Evolutionary conservation across 2,329 filamentous ascomycete species (phyloP), one percentile per base, ranked within the genome.

Genomic region (Penicillium verrucosum): DNA sequence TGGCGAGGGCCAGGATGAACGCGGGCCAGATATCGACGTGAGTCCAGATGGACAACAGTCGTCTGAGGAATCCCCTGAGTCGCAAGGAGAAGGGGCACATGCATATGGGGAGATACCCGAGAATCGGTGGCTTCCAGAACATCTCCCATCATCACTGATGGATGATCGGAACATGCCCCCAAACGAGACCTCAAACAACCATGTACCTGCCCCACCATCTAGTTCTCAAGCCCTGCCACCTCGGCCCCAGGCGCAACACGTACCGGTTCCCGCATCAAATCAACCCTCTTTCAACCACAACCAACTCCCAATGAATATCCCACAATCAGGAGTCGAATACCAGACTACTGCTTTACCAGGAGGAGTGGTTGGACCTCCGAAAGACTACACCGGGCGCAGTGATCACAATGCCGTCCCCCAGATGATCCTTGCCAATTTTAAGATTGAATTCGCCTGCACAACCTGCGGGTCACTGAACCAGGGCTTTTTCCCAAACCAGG

Each of bases 401-500:
- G 65, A 68, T 21, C 69, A 71, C 49, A 57, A 64, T 40, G 58
- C 60, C 10, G 62, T 65, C 16, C 57, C 72, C 10, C 70, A 72
- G 41, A 59, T 72, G 43, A 61, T 71, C 30, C 61, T 74, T 6
- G 70, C 71, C 10, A 71, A 73, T 40, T 74, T 75, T 55, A 75
- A 74, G 56, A 73, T 75, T 40, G 73, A 75, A 44, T 75, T 75
- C 27, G 72, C 72, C 7, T 75, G 73, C 49, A 72, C 70, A 7
- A 68, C 70, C 2, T 75, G 73, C 43, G 73, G 73, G 25, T 65
- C 70, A 36, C 48, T 74, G 34, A 75, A 75, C 45, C 72, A 75
- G 51, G 71, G 71, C 57, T 74, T 74, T 52, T 70, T 74, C 25
- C 70, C 70, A 32, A 73, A 74, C 25, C 72, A 75, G 30, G 71